phyloP scores from a whole-genome alignment of 108 stramenopile species.

The Conticribra weissflogii region DNA sequence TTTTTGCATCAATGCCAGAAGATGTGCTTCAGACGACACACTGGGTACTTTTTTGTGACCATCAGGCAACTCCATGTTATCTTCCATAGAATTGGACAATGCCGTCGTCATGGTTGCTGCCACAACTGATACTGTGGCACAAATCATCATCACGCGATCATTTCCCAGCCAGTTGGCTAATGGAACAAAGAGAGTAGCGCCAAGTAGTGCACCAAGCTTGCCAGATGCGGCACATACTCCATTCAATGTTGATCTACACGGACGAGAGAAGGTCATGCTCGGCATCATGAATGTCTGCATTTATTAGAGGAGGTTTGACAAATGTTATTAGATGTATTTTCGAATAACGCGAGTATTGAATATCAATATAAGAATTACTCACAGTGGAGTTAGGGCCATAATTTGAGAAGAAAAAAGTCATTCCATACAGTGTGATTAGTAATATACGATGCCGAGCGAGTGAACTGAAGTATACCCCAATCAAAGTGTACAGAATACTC shows the following conservation, averaged over 20 bases:
- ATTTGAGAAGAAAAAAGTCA: slow-evolving; percentile 89
- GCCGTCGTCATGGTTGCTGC: slow-evolving; percentile 45
- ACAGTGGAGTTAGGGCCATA: slow-evolving; percentile 90
- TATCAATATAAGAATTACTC: too few species aligned
- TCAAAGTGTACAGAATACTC: slow-evolving; percentile 67
- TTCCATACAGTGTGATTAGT: slow-evolving; percentile 66
- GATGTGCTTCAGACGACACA: slow-evolving; percentile 22
- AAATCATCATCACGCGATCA: slow-evolving; percentile 52
- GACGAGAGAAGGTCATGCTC: slow-evolving; percentile 65
- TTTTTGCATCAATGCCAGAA: slow-evolving; percentile 6
- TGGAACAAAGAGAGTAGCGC: slow-evolving; percentile 53
- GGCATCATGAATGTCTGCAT: slow-evolving; percentile 71
- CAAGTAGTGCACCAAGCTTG: slow-evolving; percentile 77
- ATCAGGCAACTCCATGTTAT: neutral
- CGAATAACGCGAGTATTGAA: too few species aligned
- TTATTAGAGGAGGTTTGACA: too few species aligned
- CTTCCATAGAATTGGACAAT: slow-evolving; percentile 21
- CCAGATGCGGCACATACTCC: slow-evolving; percentile 84
- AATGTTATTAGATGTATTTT: too few species aligned
- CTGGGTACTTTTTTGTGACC: neutral
- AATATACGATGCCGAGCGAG: slow-evolving; percentile 47
- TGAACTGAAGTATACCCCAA: slow-evolving; percentile 66
- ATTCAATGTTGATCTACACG: slow-evolving; percentile 84
- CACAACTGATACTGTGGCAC: slow-evolving; percentile 49
- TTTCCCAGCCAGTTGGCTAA: slow-evolving; percentile 47